phyloP scores from a whole-genome alignment of 1,284 basidiomycete genomes.

The Pseudozyma tsukubaensis region DNA sequence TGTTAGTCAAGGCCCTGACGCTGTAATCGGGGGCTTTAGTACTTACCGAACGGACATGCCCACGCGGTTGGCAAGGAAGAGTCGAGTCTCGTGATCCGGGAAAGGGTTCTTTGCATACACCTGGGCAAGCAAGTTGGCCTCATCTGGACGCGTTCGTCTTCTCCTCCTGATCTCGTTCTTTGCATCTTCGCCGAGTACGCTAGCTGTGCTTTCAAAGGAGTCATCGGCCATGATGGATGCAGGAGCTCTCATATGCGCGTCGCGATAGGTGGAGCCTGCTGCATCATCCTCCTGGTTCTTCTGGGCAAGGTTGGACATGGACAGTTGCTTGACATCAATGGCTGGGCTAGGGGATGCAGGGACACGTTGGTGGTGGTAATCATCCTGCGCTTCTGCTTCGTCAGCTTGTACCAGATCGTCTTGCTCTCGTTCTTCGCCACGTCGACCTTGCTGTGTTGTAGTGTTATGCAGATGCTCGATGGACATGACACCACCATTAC shows the following conservation, averaged over 20 bases:
- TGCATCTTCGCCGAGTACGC: slow-evolving; percentile 32
- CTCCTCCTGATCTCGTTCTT: slow-evolving; percentile 50
- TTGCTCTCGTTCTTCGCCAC: background rate
- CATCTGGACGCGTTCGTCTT: slow-evolving; percentile 59
- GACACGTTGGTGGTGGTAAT: background rate
- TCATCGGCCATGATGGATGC: slow-evolving; percentile 39
- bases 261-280: slow-evolving; percentile 7
- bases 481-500: slow-evolving; percentile 27
- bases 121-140: slow-evolving; percentile 57
- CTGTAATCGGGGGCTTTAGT: background rate
- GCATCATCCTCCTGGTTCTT: slow-evolving; percentile 32
- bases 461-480: slow-evolving; percentile 36
- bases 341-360: slow-evolving; percentile 29
- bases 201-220: slow-evolving; percentile 41
- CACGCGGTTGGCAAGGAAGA: slow-evolving; percentile 53
- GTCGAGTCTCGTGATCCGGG: slow-evolving; percentile 61
- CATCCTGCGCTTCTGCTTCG: slow-evolving; percentile 1
- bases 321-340: slow-evolving; percentile 42
- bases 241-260: slow-evolving; percentile 11
- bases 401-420: slow-evolving; percentile 1
- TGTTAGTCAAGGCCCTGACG: background rate
- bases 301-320: slow-evolving; percentile 35
- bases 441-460: slow-evolving; percentile 2
- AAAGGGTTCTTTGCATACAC: slow-evolving; percentile 62
- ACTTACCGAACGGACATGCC: slow-evolving; percentile 63